Evolutionary conservation across 163 green algal species (phyloP), one percentile per base, ranked within the genome.

Genomic region (Prototheca wickerhamii): DNA sequence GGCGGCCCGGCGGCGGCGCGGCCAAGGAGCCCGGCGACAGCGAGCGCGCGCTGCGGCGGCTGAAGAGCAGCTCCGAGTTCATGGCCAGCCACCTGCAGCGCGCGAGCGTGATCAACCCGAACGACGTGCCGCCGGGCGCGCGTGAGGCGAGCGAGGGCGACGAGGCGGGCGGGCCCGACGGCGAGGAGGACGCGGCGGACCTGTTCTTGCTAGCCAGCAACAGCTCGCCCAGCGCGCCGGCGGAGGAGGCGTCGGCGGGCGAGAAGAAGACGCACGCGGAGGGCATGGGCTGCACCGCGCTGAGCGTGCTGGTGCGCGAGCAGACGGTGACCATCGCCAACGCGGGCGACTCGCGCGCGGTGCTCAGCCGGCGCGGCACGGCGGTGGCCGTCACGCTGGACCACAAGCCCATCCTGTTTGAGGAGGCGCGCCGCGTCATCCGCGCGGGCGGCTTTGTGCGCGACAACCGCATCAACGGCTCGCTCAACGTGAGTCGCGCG

Each of bases 401-500:
- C 77, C 85, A 91, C 73, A 92, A 92, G 73, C 85, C 85, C 54
- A 83, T 81, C 33, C 68, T 90, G 58, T 70, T 73, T 37, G 76
- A 76, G 60, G 85, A 92, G 69, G 67, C 75, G 23, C 61, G 71
- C 37, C 72, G 84, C 53, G 89, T 90, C 65, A 74, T 80, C 72
- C 65, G 65, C 60, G 87, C 88, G 33, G 87, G 87, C 4, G 84
- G 87, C 7, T 92, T 92, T 69, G 83, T 96, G 3, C 65, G 73
- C 8, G 86, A 93, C 37, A 87, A 87, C 31, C 73, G 87, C 29
- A 84, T 97, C n/a, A 96, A 95, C 43, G 90, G 83, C 53, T 87
- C 82, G 42, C 78, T 97, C 23, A 96, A 95, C 63, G 78, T 97
- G 55, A 92, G 82, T 7, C 70, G 90, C 4, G 89, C 91, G 3